Percentiles rank a stretch among this genome's conserved stretches.
These are phyloP conservation scores for Evansstolkia leycettana DNA, from an alignment of 495 filamentous ascomycete species.

Conservation along the genomic window DNA sequence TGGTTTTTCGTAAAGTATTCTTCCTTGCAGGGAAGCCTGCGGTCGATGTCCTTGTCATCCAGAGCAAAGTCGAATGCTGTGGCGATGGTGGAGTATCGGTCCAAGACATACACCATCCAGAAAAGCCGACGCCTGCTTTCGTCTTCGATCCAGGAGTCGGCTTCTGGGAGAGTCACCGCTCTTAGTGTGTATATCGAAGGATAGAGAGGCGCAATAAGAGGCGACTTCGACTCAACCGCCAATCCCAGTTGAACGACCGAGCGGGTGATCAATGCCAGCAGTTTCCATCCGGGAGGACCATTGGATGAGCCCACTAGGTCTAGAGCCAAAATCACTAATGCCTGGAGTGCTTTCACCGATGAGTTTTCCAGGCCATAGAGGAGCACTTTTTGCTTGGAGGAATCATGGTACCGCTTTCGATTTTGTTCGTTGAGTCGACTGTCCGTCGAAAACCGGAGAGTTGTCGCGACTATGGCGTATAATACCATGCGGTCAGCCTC, in stretches of 20 bases:
- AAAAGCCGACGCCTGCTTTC: slow-evolving; percentile 72
- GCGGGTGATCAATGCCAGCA: slow-evolving; percentile 74
- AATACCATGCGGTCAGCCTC: slow-evolving; percentile 73
- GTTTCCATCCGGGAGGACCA: slow-evolving; percentile 78
- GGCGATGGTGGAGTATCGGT: slow-evolving; percentile 77
- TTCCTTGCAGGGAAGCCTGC: slow-evolving; percentile 74
- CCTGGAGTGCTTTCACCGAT: slow-evolving; percentile 76
- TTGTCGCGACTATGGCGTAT: slow-evolving; percentile 78
- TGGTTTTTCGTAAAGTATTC: slow-evolving; percentile 76
- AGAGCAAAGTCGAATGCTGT: slow-evolving; percentile 85
- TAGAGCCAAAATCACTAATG: slow-evolving; percentile 69
- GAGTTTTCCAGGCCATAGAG: slow-evolving; percentile 78
- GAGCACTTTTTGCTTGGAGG: slow-evolving; percentile 74
- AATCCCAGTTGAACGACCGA: slow-evolving; percentile 77
- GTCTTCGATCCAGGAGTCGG: slow-evolving; percentile 78
- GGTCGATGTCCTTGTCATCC: slow-evolving; percentile 78
- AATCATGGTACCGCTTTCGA: slow-evolving; percentile 59
- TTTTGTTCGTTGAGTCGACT: slow-evolving; percentile 55
- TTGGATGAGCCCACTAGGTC: slow-evolving; percentile 72
- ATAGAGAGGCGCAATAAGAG: slow-evolving; percentile 59
- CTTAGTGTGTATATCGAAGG: slow-evolving; percentile 75
- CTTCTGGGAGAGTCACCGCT: slow-evolving; percentile 68
- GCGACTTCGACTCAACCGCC: slow-evolving; percentile 65
- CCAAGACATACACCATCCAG: slow-evolving; percentile 87
- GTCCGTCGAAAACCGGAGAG: slow-evolving; percentile 70